These are phyloP conservation scores for Colletotrichum caudatum DNA, from an alignment of 2,329 filamentous ascomycete species.

Conservation along the genomic window DNA sequence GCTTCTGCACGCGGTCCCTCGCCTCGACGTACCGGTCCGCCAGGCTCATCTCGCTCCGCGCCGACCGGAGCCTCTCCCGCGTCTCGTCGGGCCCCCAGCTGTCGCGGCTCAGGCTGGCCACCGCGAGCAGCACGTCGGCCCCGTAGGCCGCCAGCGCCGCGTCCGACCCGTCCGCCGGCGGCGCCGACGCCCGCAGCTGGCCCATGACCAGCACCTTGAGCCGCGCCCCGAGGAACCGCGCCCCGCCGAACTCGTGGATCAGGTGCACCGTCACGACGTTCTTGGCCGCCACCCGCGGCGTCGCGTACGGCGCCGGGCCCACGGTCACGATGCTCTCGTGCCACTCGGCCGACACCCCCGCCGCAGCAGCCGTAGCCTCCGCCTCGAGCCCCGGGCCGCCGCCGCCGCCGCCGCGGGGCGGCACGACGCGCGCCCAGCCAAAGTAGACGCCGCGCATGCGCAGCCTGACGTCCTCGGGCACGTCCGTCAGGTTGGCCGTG, in stretches of 20 bases:
- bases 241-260: constrained; percentile 62
- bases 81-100: constrained; percentile 59
- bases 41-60: constrained; percentile 57
- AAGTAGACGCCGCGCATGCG: constrained; percentile 73
- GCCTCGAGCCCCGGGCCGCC: too few species aligned
- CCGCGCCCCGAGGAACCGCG: constrained; percentile 55
- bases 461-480: constrained; percentile 65
- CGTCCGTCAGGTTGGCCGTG: constrained; percentile 64
- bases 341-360: constrained; percentile 61
- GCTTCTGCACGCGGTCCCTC: constrained; percentile 63
- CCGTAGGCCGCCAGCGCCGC: constrained; percentile 49
- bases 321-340: constrained; percentile 69
- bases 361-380: too few species aligned
- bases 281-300: constrained; percentile 60
- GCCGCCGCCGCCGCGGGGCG: constrained; percentile 25
- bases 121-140: constrained; percentile 56
- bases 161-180: constrained; percentile 34
- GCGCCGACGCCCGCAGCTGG: constrained; percentile 59
- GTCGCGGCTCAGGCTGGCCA: constrained; percentile 60
- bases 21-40: constrained; percentile 61
- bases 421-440: constrained; percentile 68
- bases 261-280: constrained; percentile 67
- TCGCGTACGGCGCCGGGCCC: constrained; percentile 60
- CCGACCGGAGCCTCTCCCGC: constrained; percentile 53
- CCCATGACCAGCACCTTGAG: constrained; percentile 71